Evolutionary conservation across 1,284 basidiomycete species (phyloP).

Genomic region (Quambalaria eucalypti): DNA sequence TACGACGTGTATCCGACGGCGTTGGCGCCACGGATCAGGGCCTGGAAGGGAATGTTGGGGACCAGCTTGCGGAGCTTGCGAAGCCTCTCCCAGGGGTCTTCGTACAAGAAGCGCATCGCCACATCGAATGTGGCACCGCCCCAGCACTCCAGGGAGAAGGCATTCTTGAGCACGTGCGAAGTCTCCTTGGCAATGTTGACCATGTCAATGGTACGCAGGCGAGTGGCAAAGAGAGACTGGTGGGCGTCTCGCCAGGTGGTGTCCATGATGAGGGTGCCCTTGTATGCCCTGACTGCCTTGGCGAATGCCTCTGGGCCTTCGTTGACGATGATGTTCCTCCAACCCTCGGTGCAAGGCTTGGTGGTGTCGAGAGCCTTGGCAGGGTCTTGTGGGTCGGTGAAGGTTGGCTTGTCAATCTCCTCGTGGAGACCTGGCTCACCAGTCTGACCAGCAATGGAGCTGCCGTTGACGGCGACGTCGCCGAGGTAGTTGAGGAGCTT

Average conservation of each 20-base stretch:
- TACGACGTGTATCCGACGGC: conserved; percentile 99
- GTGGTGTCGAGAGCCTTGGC: conserved; percentile 67
- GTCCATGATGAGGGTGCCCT: conserved; percentile 61
- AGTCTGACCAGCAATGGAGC: conserved; percentile 82
- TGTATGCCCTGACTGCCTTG: conserved; percentile 92
- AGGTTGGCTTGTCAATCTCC: conserved; percentile 74
- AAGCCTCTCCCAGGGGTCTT: conserved; percentile 98
- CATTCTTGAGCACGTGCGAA: conserved; percentile 73
- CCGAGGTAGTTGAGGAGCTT: conserved; percentile 94
- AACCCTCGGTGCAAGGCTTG: conserved; percentile 75
- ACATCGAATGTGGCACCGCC: conserved; percentile 99
- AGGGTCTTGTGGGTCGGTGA: conserved; percentile 70
- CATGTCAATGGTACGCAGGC: conserved; percentile 93
- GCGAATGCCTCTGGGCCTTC: conserved; percentile 97
- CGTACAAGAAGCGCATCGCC: conserved; percentile 98
- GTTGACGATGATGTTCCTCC: conserved; percentile 98
- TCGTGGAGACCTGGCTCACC: conserved; percentile 91
- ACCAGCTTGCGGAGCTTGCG: conserved; percentile 88
- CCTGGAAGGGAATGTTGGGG: conserved; percentile 97
- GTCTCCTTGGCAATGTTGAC: conserved; percentile 98
- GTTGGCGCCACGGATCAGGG: conserved; percentile 95
- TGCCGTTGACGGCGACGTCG: conserved; percentile 95
- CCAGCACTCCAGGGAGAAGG: conserved; percentile 98
- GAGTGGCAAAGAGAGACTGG: conserved; percentile 92
- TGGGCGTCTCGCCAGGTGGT: conserved; percentile 99